Percentiles rank a stretch among this genome's conserved stretches.
Conservation (phyloP, 805 yeast genomes). For the Kluyveromyces wickerhamii region DNA sequence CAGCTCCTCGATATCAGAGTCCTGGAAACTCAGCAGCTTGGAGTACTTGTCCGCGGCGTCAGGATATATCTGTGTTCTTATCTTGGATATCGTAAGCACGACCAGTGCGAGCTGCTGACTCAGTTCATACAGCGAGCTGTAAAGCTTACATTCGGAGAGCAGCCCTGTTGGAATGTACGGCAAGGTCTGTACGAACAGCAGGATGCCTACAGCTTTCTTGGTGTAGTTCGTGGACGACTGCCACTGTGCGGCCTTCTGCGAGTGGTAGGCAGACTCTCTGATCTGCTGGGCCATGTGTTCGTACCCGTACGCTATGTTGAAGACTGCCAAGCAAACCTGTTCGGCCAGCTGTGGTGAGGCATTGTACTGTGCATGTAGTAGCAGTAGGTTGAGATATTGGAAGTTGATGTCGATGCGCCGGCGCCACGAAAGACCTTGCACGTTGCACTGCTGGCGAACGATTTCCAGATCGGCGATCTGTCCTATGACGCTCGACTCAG, state of each 20-base stretch:
- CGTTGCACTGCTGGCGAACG: not conserved
- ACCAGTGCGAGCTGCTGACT: conserved; percentile 26
- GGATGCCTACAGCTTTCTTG: conserved; percentile 22
- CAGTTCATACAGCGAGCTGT: conserved; percentile 8
- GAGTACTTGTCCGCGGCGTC: conserved; percentile 11
- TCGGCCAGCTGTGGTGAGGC: conserved; percentile 4
- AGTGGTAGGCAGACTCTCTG: conserved; percentile 21
- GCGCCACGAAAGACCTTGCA: not conserved
- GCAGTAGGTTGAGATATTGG: conserved; percentile 8
- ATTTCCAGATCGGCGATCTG: not conserved
- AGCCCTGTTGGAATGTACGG: conserved; percentile 5
- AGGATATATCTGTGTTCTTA: conserved; percentile 18
- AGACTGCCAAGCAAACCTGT: conserved; percentile 9
- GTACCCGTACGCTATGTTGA: conserved; percentile 18
- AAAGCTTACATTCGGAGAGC: not conserved
- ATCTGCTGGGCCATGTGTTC: conserved; percentile 17
- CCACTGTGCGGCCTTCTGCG: conserved; percentile 18
- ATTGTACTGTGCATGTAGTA: not conserved
- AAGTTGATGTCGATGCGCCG: conserved; percentile 7
- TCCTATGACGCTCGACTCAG: not conserved
- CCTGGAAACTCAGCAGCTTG: conserved; percentile 24
- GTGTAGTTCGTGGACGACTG: conserved; percentile 21
- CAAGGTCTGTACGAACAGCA: conserved; percentile 11
- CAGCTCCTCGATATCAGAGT: conserved; percentile 21
- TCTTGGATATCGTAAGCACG: conserved; percentile 25